phyloP scores from a whole-genome alignment of 2,329 filamentous ascomycete genomes.

The Epichloe elymi region DNA sequence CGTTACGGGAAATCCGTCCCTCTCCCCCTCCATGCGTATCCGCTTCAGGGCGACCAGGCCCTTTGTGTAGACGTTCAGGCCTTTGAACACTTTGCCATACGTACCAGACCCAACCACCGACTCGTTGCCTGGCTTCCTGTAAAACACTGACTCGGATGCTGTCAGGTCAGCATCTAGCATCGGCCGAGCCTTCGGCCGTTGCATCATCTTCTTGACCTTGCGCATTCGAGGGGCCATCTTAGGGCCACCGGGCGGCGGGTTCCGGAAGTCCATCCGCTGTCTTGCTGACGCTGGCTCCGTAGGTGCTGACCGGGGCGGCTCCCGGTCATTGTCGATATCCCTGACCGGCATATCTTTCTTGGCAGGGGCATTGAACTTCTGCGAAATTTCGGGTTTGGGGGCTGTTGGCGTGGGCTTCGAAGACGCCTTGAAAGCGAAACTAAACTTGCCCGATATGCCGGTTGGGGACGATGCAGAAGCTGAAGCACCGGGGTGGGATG shows the following conservation, averaged over 20 bases:
- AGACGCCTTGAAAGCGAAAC: slow-evolving; percentile 80
- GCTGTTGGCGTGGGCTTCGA: slow-evolving; percentile 42
- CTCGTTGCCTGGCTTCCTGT: slow-evolving; percentile 90
- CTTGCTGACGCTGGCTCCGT: slow-evolving; percentile 41
- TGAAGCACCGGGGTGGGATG: slow-evolving; percentile 9
- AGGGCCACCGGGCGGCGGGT: slow-evolving; percentile 21
- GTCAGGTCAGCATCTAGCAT: slow-evolving; percentile 58
- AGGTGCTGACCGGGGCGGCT: slow-evolving; percentile 35
- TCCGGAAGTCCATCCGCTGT: slow-evolving; percentile 20
- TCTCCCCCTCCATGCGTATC: slow-evolving; percentile 82
- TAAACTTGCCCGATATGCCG: slow-evolving; percentile 56
- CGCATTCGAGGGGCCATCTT: slow-evolving; percentile 38
- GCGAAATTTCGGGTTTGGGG: slow-evolving; percentile 53
- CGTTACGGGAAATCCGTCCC: slow-evolving; percentile 82
- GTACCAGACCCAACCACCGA: slow-evolving; percentile 93
- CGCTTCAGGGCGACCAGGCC: slow-evolving; percentile 75
- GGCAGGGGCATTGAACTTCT: slow-evolving; percentile 51
- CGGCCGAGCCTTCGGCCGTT: slow-evolving; percentile 57
- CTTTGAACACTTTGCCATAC: slow-evolving; percentile 92
- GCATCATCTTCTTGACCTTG: slow-evolving; percentile 54
- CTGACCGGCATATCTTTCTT: slow-evolving; percentile 23
- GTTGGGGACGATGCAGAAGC: slow-evolving; percentile 38
- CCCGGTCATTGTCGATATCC: slow-evolving; percentile 25
- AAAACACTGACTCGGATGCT: slow-evolving; percentile 80
- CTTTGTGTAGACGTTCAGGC: slow-evolving; percentile 82